Percentiles rank a stretch among this genome's conserved stretches.
Evolutionary conservation across 2,329 filamentous ascomycete genomes (phyloP).

Genomic region (Leptographium flavum): DNA sequence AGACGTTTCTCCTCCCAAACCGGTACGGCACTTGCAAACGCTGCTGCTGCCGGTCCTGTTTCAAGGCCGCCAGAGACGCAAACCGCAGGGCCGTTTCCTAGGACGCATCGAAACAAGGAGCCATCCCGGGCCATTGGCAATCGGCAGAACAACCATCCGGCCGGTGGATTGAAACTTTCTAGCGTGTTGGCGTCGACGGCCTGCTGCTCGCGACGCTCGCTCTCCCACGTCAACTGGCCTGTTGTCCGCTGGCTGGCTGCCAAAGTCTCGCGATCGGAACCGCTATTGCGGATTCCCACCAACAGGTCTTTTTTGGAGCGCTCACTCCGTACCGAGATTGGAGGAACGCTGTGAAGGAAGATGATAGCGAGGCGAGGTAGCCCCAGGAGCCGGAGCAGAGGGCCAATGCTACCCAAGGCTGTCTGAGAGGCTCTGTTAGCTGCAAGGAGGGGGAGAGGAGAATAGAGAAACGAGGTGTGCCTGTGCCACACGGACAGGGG

Average conservation of each 20-base stretch:
- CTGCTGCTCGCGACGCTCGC: too few species aligned
- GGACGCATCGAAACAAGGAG: background rate
- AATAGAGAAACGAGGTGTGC: background rate
- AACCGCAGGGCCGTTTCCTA: background rate
- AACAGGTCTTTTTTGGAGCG: background rate
- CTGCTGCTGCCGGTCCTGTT: background rate
- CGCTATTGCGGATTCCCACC: too few species aligned
- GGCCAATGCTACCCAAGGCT: background rate
- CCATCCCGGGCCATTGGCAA: background rate
- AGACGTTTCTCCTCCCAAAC: too few species aligned
- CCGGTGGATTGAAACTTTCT: too few species aligned
- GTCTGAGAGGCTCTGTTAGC: background rate
- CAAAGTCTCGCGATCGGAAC: too few species aligned
- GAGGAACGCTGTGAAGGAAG: background rate
- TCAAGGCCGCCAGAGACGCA: background rate
- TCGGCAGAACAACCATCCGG: too few species aligned
- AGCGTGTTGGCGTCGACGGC: too few species aligned
- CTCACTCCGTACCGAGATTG: background rate
- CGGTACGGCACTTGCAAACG: too few species aligned
- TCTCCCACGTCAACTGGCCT: too few species aligned
- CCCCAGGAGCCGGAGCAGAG: background rate
- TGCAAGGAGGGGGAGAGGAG: background rate
- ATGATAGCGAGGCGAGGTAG: background rate
- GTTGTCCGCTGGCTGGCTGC: too few species aligned
- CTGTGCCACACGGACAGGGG: background rate